phyloP scores from a whole-genome alignment of 345 rosid species.

The Kernera saxatilis region DNA sequence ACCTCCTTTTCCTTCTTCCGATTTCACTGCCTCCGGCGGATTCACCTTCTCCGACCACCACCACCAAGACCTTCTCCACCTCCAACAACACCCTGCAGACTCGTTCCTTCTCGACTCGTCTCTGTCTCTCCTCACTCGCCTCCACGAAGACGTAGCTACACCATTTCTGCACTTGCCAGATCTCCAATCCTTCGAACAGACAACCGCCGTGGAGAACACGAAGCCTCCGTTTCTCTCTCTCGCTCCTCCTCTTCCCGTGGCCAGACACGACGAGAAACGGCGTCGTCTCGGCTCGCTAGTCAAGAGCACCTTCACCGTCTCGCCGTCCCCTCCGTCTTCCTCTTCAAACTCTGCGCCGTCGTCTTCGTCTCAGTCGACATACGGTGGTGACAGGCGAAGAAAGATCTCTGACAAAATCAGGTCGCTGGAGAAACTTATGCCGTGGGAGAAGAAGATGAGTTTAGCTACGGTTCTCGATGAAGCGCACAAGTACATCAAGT shows the following conservation, averaged over 20 bases:
- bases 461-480: constrained; percentile 46
- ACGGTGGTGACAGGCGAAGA: constrained; percentile 10
- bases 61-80: neutral
- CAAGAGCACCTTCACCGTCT: neutral
- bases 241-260: neutral
- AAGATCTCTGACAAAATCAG: constrained; percentile 46
- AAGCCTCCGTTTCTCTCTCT: neutral
- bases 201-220: neutral
- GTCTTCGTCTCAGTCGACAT: neutral
- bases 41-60: neutral
- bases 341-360: neutral
- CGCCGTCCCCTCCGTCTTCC: neutral
- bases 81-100: neutral
- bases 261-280: neutral
- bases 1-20: constrained; percentile 30
- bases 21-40: constrained; percentile 1
- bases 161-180: constrained; percentile 26
- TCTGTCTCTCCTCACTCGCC: constrained; percentile 6
- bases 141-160: neutral
- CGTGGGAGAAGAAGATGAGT: constrained; percentile 52
- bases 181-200: constrained; percentile 13
- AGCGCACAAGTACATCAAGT: constrained; percentile 50
- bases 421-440: constrained; percentile 55
- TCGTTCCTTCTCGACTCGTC: neutral
- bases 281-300: neutral